Conservation (phyloP, 495 filamentous ascomycete genomes). For the Recurvomyces mirabilis region DNA sequence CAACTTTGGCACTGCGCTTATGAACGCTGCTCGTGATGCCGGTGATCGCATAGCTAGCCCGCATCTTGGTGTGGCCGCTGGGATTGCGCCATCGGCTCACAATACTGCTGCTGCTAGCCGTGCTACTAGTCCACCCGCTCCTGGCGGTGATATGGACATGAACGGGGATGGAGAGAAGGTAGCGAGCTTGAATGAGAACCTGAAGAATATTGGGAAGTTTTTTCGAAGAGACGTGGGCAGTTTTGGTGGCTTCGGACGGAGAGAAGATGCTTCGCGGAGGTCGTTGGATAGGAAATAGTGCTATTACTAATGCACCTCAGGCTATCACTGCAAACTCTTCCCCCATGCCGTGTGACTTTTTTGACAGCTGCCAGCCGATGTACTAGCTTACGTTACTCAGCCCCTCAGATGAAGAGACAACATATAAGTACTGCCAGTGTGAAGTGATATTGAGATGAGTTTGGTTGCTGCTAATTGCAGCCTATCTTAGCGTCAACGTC, state of each 20-base stretch:
- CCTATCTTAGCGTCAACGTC: too few species aligned
- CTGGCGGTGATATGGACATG: slow-evolving; percentile 27
- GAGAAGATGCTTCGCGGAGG: not conserved
- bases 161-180: slow-evolving; percentile 20
- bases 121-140: slow-evolving; percentile 22
- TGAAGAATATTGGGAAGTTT: slow-evolving; percentile 92
- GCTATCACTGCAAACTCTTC: too few species aligned
- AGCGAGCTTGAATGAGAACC: slow-evolving; percentile 71
- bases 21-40: slow-evolving; percentile 82
- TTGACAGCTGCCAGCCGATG: too few species aligned
- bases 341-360: too few species aligned
- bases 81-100: slow-evolving; percentile 19
- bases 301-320: too few species aligned
- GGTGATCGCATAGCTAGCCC: slow-evolving; percentile 75
- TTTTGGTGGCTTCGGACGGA: slow-evolving; percentile 49
- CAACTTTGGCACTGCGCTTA: slow-evolving; percentile 53
- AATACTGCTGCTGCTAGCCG: slow-evolving; percentile 22
- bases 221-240: slow-evolving; percentile 81
- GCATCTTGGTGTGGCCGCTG: slow-evolving; percentile 26
- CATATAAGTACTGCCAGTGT: too few species aligned
- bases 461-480: too few species aligned
- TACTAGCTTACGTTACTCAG: too few species aligned
- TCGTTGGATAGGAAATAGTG: slow-evolving; percentile 5
- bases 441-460: too few species aligned
- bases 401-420: too few species aligned